Evolutionary conservation across 1,284 basidiomycete species (phyloP).

Genomic region (Cryptococcus neoformans): DNA sequence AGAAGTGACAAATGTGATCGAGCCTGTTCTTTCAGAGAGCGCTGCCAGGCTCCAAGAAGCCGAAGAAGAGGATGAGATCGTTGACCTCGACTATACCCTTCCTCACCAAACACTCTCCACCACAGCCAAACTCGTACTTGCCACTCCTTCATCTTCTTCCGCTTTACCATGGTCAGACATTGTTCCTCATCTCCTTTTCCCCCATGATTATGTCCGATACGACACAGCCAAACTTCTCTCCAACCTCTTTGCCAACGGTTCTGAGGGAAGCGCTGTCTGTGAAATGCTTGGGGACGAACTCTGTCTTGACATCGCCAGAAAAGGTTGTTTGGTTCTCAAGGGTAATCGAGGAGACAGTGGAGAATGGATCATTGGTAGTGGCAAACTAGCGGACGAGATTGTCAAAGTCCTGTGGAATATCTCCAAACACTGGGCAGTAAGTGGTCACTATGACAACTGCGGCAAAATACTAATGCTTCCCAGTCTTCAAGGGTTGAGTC

Average conservation of each 20-base stretch:
- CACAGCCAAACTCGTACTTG: slow-evolving; percentile 60
- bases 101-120: slow-evolving; percentile 77
- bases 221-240: slow-evolving; percentile 77
- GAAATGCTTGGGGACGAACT: slow-evolving; percentile 38
- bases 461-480: neutral
- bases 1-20: slow-evolving; percentile 56
- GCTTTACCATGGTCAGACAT: slow-evolving; percentile 65
- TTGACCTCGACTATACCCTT: slow-evolving; percentile 72
- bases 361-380: slow-evolving; percentile 57
- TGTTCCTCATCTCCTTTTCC: slow-evolving; percentile 71
- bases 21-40: slow-evolving; percentile 55
- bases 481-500: slow-evolving; percentile 9
- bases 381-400: slow-evolving; percentile 72
- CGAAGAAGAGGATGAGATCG: slow-evolving; percentile 53
- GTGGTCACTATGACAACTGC: slow-evolving; percentile 32
- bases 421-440: slow-evolving; percentile 72
- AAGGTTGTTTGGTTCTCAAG: slow-evolving; percentile 75
- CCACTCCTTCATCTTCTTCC: slow-evolving; percentile 56
- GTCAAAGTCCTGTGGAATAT: slow-evolving; percentile 94
- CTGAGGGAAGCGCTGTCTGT: slow-evolving; percentile 6
- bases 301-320: slow-evolving; percentile 70
- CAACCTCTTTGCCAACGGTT: slow-evolving; percentile 57
- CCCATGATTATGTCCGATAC: slow-evolving; percentile 91
- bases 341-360: slow-evolving; percentile 52
- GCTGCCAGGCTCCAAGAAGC: slow-evolving; percentile 48